Conservation (phyloP, 2,329 filamentous ascomycete species). For the Bipolaris victoriae region DNA sequence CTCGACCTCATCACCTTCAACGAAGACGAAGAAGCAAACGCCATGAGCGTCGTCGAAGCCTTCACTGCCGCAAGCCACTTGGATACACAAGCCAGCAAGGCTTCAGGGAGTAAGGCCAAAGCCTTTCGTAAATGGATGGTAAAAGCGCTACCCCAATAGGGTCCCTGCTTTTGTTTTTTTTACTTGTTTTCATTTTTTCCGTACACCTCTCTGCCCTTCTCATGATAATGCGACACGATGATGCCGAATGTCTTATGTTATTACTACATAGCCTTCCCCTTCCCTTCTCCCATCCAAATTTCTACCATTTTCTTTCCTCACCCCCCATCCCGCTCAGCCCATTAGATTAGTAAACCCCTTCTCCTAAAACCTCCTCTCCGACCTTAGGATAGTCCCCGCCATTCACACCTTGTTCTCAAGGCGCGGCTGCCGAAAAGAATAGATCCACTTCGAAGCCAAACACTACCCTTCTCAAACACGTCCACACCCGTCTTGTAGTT, state of each 20-base stretch:
- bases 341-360: constrained; percentile 12
- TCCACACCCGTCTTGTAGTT: constrained; percentile 8
- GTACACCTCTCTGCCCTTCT: constrained; percentile 15
- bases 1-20: constrained; percentile 35
- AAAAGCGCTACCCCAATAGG: constrained; percentile 12
- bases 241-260: constrained; percentile 22
- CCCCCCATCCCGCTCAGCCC: constrained; percentile 17
- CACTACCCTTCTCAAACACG: constrained; percentile 2
- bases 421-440: constrained; percentile 19
- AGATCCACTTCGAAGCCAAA: constrained; percentile 14
- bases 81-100: constrained; percentile 29
- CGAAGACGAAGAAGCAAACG: constrained; percentile 23
- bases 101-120: constrained; percentile 29
- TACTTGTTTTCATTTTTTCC: constrained; percentile 1
- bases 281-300: constrained; percentile 6
- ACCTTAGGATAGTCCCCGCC: constrained; percentile 13
- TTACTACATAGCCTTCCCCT: constrained; percentile 18
- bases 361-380: constrained; percentile 3
- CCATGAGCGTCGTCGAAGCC: constrained; percentile 33
- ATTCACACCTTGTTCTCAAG: constrained; percentile 11
- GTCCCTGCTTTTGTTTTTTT: constrained; percentile 9
- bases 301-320: constrained; percentile 5
- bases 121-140: constrained; percentile 35
- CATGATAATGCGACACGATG: constrained; percentile 21
- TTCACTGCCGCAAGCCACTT: constrained; percentile 37